A percentile compares a stretch with the other conserved stretches of the same genome.
Conservation (phyloP, 1,284 basidiomycete genomes). For the Leccinum proximum region DNA sequence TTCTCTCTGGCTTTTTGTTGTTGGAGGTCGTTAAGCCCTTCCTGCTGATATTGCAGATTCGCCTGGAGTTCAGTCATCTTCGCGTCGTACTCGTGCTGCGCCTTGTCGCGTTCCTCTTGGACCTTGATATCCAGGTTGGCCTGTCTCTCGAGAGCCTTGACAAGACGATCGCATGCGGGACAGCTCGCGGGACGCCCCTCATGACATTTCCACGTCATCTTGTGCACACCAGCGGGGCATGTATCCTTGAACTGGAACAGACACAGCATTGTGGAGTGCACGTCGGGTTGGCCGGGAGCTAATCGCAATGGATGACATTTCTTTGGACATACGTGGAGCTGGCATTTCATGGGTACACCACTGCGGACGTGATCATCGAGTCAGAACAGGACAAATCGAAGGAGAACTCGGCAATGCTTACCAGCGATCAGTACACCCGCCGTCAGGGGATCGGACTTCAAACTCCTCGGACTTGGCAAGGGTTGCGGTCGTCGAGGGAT, state of each 20-base stretch:
- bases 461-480: conserved; percentile 45
- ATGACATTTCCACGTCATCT: conserved; percentile 34
- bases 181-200: conserved; percentile 32
- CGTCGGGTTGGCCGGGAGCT: conserved; percentile 30
- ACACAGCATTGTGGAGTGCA: conserved; percentile 48
- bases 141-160: conserved; percentile 32
- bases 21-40: conserved; percentile 28
- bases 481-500: conserved; percentile 39
- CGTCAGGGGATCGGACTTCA: conserved; percentile 50
- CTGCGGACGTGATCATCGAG: conserved; percentile 28
- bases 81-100: conserved; percentile 30
- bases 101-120: conserved; percentile 34
- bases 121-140: conserved; percentile 28
- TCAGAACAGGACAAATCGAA: background rate
- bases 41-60: conserved; percentile 28
- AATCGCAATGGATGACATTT: conserved; percentile 45
- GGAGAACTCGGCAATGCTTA: conserved; percentile 24
- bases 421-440: conserved; percentile 59
- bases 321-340: conserved; percentile 46
- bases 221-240: conserved; percentile 36
- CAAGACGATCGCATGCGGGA: conserved; percentile 29
- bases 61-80: conserved; percentile 33
- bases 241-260: conserved; percentile 23
- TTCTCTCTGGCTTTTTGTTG: conserved; percentile 27
- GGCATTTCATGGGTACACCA: conserved; percentile 42